Conservation (phyloP, 208 protist species). For the Trypanosoma melophagium region DNA sequence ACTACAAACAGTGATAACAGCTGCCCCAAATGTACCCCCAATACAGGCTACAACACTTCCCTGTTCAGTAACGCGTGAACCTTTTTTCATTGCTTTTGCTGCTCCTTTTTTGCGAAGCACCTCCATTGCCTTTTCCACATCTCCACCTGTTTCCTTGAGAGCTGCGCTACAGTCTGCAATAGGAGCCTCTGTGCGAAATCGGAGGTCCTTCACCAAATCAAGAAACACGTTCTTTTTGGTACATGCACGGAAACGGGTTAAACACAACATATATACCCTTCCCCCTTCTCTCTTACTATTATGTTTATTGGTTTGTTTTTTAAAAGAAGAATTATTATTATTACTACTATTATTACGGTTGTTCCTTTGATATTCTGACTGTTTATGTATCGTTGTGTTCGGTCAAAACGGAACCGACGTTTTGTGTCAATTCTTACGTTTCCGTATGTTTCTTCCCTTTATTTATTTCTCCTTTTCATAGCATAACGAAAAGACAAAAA, state of each 20-base stretch:
- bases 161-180: constrained; percentile 87
- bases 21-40: constrained; percentile 48
- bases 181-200: constrained; percentile 86
- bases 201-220: constrained; percentile 86
- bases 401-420: not conserved
- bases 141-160: constrained; percentile 68
- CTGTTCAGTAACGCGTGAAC: constrained; percentile 72
- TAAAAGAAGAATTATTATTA: too few relatives aligned
- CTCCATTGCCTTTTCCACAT: constrained; percentile 76
- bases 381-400: too few relatives aligned
- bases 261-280: constrained; percentile 41
- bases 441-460: constrained; percentile 8
- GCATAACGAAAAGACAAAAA: not conserved
- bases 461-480: not conserved
- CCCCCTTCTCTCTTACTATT: not conserved
- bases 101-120: constrained; percentile 78
- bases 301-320: constrained; percentile 1
- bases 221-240: constrained; percentile 70
- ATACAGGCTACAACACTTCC: constrained; percentile 81
- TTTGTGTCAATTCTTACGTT: constrained; percentile 9
- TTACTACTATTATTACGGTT: constrained; percentile 3
- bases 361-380: not conserved
- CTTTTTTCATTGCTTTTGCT: constrained; percentile 83
- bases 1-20: constrained; percentile 80
- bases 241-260: constrained; percentile 28